Conservation (phyloP, 2,329 filamentous ascomycete genomes). For the Aspergillus fumigatiaffinis region DNA sequence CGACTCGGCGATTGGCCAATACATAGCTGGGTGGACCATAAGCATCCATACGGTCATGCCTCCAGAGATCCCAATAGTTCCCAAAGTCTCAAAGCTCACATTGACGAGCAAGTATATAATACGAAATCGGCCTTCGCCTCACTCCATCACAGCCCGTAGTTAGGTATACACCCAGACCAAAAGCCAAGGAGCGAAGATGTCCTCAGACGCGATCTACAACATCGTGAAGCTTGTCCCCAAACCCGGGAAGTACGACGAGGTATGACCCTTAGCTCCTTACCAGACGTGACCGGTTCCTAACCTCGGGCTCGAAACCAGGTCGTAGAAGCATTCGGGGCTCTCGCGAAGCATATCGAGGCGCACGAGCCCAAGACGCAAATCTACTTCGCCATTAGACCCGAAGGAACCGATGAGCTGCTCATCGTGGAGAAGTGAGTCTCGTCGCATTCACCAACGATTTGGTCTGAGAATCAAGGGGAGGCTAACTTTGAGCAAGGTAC, state of each 20-base stretch:
- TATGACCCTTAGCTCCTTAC: neutral
- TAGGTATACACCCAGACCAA: neutral
- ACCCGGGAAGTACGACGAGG: slow-evolving; percentile 16
- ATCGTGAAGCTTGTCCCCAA: slow-evolving; percentile 19
- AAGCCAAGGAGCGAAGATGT: neutral
- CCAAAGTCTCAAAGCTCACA: neutral
- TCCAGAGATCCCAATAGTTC: neutral
- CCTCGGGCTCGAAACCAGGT: slow-evolving; percentile 5
- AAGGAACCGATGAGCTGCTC: slow-evolving; percentile 14
- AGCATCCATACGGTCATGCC: neutral
- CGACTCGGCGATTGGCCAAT: neutral
- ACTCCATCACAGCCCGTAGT: neutral
- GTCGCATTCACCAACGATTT: neutral
- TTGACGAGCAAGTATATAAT: neutral
- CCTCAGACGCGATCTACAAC: slow-evolving; percentile 14
- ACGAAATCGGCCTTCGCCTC: neutral
- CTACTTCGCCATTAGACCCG: slow-evolving; percentile 16
- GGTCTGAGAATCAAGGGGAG: neutral
- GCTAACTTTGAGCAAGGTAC: slow-evolving; percentile 8
- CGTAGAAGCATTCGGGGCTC: slow-evolving; percentile 13
- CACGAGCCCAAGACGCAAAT: slow-evolving; percentile 19
- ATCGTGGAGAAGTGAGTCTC: slow-evolving; percentile 17
- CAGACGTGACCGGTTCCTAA: neutral
- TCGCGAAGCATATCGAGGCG: slow-evolving; percentile 13
- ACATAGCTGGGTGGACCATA: neutral